phyloP scores from a whole-genome alignment of 768 basidiomycete genomes.

The Lepiota subincarnata region DNA sequence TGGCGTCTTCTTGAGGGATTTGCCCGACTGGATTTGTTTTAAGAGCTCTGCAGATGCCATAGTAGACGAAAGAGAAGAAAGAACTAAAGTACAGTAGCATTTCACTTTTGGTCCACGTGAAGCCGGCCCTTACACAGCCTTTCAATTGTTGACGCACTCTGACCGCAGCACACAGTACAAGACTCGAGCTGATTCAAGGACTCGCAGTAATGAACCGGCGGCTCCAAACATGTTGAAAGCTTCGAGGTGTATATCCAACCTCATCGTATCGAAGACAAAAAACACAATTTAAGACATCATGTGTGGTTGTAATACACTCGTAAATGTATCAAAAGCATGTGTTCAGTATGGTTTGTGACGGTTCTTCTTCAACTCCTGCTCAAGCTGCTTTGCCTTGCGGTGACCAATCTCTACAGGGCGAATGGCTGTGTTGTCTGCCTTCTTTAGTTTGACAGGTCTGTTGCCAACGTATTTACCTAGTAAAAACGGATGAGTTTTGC shows the following conservation, averaged over 20 bases:
- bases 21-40: constrained; percentile 81
- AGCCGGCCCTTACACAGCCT: neutral
- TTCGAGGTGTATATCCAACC: too few relatives aligned
- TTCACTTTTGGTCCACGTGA: neutral
- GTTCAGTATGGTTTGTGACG: constrained; percentile 77
- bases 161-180: neutral
- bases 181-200: neutral
- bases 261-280: neutral
- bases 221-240: too few relatives aligned
- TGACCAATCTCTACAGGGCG: constrained; percentile 92
- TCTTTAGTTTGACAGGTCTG: constrained; percentile 93
- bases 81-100: constrained; percentile 1
- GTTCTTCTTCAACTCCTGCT: constrained; percentile 90
- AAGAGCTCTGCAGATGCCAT: constrained; percentile 79
- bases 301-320: neutral
- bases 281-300: neutral
- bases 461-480: constrained; percentile 96
- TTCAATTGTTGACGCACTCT: neutral
- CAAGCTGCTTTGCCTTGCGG: constrained; percentile 86
- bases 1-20: constrained; percentile 72
- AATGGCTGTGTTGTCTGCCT: constrained; percentile 83
- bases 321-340: neutral
- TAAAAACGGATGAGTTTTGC: constrained; percentile 6
- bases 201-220: neutral
- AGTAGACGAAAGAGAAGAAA: constrained; percentile 6